Base-by-base conservation (phyloP, 352 stramenopile species). In the Thalassiosira mediterranea region DNA sequence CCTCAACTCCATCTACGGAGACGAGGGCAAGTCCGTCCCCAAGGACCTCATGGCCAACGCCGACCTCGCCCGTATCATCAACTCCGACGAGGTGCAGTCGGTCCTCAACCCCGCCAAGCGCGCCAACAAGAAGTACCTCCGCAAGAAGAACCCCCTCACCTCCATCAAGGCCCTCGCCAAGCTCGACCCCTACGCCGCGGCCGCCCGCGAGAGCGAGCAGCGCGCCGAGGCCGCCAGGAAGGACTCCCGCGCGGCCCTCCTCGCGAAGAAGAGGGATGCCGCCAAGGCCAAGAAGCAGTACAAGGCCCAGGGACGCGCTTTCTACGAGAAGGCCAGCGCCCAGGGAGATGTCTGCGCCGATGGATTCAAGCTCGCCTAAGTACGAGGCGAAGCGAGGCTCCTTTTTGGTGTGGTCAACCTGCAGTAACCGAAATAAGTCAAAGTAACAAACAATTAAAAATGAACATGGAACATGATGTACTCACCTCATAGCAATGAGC, bases 11-110 rank as follows among this genome's bases (percentile, higher is more conserved):
- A 94, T 99, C 72, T 99, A 98, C 88, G 96, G 96, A 81, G 97
- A 94, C 62, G 72, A 86, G 28, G 86, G 91, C 34, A 99, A 99
- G 95, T 83, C 79, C 31, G 93, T 99, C 31, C 97, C 97, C 62
- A 91, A 94, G 66, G 90, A 97, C 80, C 72, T 94, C 70, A 98
- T 99, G 94, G 94, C 93, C 86, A 99, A 99, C 86, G 96, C 97
- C 71, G 98, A 99, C 89, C 82, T 99, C 49, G 96, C 95, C 70
- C 96, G 97, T 95, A 93, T 99, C 82, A 99, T 99, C 76, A 99
- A 99, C 95, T 98, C 95, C 37, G 96, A 98, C 81, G 94, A 97
- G 88, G 97, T 99, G 83, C 96, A 99, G 91, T 97, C 92, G 72
- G 95, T 98, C 52, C 74, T 99, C 57, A 96, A 97, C 78, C 91